Evolutionary conservation across 805 yeast species (phyloP).

Genomic region (Brettanomyces bruxellensis): DNA sequence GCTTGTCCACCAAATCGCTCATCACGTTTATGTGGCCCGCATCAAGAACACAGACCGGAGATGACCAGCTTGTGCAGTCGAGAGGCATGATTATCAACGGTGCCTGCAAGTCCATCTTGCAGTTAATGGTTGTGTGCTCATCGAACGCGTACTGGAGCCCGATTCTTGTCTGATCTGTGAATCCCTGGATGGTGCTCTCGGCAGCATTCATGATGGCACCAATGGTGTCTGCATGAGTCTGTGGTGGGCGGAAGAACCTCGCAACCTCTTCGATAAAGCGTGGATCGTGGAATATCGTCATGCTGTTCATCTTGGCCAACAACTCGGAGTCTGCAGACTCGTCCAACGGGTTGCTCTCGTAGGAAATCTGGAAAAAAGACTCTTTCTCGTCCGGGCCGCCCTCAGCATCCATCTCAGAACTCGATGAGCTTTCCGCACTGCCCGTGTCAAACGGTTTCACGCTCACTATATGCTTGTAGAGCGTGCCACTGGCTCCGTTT

Average conservation of each 20-base stretch:
- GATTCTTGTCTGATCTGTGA: conserved; percentile 80
- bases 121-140: conserved; percentile 84
- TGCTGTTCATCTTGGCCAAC: conserved; percentile 66
- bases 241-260: conserved; percentile 79
- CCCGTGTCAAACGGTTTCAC: conserved; percentile 51
- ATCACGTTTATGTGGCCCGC: conserved; percentile 88
- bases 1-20: conserved; percentile 71
- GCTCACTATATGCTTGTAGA: conserved; percentile 83
- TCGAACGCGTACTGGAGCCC: conserved; percentile 91
- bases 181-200: conserved; percentile 85
- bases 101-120: conserved; percentile 84
- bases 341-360: conserved; percentile 83
- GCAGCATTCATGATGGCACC: conserved; percentile 92
- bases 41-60: conserved; percentile 87
- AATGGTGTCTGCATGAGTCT: conserved; percentile 75
- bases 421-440: conserved; percentile 18
- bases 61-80: conserved; percentile 65
- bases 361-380: conserved; percentile 74
- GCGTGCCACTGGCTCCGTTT: conserved; percentile 71
- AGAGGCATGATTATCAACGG: conserved; percentile 85
- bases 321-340: conserved; percentile 74
- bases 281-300: conserved; percentile 88
- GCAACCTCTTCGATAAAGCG: conserved; percentile 67
- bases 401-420: conserved; percentile 1
- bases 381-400: conserved; percentile 21